Conservation (phyloP, 1,284 basidiomycete genomes). For the Microbotryum saponariae region DNA sequence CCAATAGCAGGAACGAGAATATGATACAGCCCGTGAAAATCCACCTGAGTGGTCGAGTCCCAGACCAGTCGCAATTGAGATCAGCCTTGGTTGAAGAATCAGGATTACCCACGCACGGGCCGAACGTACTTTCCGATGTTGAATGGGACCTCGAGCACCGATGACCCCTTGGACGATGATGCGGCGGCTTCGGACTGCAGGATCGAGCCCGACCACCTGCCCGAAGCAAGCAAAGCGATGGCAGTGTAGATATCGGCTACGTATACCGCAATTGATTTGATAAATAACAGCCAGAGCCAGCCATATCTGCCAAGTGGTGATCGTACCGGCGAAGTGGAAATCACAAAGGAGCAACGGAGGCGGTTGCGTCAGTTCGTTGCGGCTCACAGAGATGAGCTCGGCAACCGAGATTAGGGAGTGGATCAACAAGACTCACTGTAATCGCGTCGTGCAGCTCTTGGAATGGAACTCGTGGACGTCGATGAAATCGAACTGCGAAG, state of each 20-base stretch:
- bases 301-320: slow-evolving; percentile 56
- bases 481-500: slow-evolving; percentile 83
- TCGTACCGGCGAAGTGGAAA: background rate
- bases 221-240: slow-evolving; percentile 88
- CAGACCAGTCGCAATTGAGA: background rate
- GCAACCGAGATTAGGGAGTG: background rate
- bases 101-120: background rate
- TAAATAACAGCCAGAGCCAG: slow-evolving; percentile 80
- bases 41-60: slow-evolving; percentile 49
- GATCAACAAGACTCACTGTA: slow-evolving; percentile 55
- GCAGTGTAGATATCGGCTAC: slow-evolving; percentile 96
- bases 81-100: background rate
- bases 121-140: slow-evolving; percentile 14
- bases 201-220: slow-evolving; percentile 82
- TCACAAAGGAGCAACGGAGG: background rate
- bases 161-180: slow-evolving; percentile 49
- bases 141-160: slow-evolving; percentile 81
- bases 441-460: slow-evolving; percentile 72
- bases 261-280: slow-evolving; percentile 93
- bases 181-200: slow-evolving; percentile 51
- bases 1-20: slow-evolving; percentile 86
- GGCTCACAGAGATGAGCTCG: too few species aligned
- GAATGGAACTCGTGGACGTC: slow-evolving; percentile 86
- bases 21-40: slow-evolving; percentile 96
- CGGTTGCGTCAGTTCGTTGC: too few species aligned